These are phyloP conservation scores for Plectosphaerella plurivora DNA, from an alignment of 2,329 filamentous ascomycete species.

Conservation along the genomic window DNA sequence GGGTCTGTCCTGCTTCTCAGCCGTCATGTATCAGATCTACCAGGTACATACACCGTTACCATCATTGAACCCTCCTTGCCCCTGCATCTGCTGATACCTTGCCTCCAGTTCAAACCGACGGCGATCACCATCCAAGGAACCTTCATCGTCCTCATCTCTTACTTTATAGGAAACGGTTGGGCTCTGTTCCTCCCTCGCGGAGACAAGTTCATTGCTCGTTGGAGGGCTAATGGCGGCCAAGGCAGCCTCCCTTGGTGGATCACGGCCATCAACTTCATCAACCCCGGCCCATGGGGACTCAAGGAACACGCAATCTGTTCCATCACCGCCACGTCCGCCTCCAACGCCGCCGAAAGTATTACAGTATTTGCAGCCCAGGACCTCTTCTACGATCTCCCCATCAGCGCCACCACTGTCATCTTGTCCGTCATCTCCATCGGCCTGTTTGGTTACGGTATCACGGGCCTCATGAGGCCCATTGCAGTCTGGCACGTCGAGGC, in stretches of 20 bases:
- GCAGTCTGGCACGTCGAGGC: conserved; percentile 51
- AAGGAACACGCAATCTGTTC: conserved; percentile 53
- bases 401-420: conserved; percentile 41
- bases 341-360: conserved; percentile 38
- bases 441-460: conserved; percentile 50
- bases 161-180: conserved; percentile 48
- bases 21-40: conserved; percentile 53
- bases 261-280: conserved; percentile 37
- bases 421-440: conserved; percentile 48
- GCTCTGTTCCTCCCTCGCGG: conserved; percentile 44
- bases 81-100: background rate
- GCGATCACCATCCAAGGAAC: conserved; percentile 41
- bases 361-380: conserved; percentile 43
- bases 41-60: conserved; percentile 24
- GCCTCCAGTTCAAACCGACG: conserved; percentile 47
- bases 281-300: conserved; percentile 45
- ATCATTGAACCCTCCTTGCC: no score
- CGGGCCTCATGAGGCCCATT: conserved; percentile 48
- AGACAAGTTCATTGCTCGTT: conserved; percentile 41
- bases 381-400: conserved; percentile 45
- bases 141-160: conserved; percentile 53
- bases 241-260: conserved; percentile 38
- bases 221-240: conserved; percentile 34
- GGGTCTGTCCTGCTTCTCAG: conserved; percentile 45
- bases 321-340: conserved; percentile 50